Conservation (phyloP, 2,329 filamentous ascomycete genomes). For the Basipetospora chlamydospora region DNA sequence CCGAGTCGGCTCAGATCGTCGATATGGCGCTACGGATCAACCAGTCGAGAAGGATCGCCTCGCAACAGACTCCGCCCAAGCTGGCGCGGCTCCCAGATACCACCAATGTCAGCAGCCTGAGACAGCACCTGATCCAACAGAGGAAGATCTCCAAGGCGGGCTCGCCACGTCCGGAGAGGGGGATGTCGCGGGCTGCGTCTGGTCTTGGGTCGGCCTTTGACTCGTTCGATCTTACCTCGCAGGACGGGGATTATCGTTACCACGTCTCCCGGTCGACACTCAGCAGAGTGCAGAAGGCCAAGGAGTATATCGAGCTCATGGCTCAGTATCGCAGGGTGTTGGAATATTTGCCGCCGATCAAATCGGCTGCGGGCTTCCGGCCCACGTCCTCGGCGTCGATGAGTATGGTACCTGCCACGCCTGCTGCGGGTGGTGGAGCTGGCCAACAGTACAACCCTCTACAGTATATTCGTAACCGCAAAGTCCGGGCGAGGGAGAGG, state of each 20-base stretch:
- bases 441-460: constrained; percentile 78
- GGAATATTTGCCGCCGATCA: constrained; percentile 60
- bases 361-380: constrained; percentile 20
- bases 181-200: constrained; percentile 11
- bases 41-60: constrained; percentile 58
- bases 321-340: constrained; percentile 71
- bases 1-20: constrained; percentile 80
- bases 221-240: constrained; percentile 26
- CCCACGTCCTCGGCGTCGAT: constrained; percentile 21
- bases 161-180: constrained; percentile 39
- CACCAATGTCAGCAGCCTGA: constrained; percentile 42
- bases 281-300: constrained; percentile 70
- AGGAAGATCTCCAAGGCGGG: constrained; percentile 45
- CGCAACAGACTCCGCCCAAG: constrained; percentile 35
- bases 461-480: constrained; percentile 83
- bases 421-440: constrained; percentile 25
- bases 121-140: constrained; percentile 59
- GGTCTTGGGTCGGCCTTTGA: constrained; percentile 22
- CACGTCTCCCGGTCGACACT: constrained; percentile 69
- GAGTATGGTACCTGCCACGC: too few species aligned
- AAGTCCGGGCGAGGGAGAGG: constrained; percentile 66
- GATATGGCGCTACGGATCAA: constrained; percentile 82
- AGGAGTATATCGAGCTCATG: constrained; percentile 71
- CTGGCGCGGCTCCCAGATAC: constrained; percentile 38
- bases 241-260: constrained; percentile 38